Percentiles rank a stretch among this genome's conserved stretches.
Conservation (phyloP, 495 filamentous ascomycete genomes). For the Penicillium riverlandense region DNA sequence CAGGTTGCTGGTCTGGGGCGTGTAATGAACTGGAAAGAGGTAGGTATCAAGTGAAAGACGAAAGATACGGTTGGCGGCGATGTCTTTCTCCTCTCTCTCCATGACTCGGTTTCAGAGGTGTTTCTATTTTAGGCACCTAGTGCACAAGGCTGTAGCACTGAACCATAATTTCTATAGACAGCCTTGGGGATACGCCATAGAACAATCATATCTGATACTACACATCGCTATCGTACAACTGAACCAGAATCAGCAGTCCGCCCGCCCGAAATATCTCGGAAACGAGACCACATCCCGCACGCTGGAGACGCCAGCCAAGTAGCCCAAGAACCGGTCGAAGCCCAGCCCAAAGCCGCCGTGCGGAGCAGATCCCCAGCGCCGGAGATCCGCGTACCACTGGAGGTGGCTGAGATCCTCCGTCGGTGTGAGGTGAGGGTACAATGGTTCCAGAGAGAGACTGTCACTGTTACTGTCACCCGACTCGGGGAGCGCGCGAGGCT, state of each 20-base stretch:
- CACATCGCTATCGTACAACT: slow-evolving; percentile 11
- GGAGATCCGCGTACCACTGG: slow-evolving; percentile 91
- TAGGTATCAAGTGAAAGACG: too few species aligned
- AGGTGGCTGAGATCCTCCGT: slow-evolving; percentile 49
- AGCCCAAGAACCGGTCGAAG: slow-evolving; percentile 83
- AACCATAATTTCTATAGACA: too few species aligned
- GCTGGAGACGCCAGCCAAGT: slow-evolving; percentile 75
- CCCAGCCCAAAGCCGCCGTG: slow-evolving; percentile 95
- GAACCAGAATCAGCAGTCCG: slow-evolving; percentile 59
- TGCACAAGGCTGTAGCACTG: too few species aligned
- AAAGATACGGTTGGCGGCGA: too few species aligned
- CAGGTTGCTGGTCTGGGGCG: too few species aligned
- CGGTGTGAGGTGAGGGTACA: slow-evolving; percentile 31
- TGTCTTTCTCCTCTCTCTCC: too few species aligned
- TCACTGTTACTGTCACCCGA: neutral
- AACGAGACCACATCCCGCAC: slow-evolving; percentile 85
- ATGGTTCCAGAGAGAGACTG: slow-evolving; percentile 6
- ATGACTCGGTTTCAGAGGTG: too few species aligned
- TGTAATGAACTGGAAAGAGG: too few species aligned
- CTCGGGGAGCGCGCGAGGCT: slow-evolving; percentile 8
- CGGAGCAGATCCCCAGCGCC: slow-evolving; percentile 88
- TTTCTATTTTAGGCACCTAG: too few species aligned
- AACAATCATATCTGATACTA: slow-evolving; percentile 4
- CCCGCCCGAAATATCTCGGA: slow-evolving; percentile 83
- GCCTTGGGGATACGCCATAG: too few species aligned